Conservation (phyloP, 1,139 yeast genomes). For the Nakaseomyces glabratus region DNA sequence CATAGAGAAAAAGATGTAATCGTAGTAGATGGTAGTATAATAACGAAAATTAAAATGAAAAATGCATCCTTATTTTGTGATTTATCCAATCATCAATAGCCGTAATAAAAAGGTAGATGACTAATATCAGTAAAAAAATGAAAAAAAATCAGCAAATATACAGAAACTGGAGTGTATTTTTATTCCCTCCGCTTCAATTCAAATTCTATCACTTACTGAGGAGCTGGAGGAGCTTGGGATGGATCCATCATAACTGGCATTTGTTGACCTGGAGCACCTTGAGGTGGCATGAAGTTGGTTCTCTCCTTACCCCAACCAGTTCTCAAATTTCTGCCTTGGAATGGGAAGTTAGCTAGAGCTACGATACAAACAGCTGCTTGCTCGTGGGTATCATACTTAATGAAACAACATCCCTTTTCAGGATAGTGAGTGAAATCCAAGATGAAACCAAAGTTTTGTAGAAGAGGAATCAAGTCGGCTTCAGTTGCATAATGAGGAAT, state of each 20-base stretch:
- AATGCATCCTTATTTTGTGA: no score
- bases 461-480: slow-evolving; percentile 62
- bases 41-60: no score
- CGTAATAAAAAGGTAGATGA: no score
- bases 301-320: slow-evolving; percentile 85
- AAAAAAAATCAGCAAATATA: no score
- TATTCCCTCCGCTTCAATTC: no score
- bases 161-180: no score
- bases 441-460: slow-evolving; percentile 74
- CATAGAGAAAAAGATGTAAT: no score
- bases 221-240: slow-evolving; percentile 6
- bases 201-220: no score
- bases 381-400: slow-evolving; percentile 77
- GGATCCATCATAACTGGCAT: slow-evolving; percentile 8
- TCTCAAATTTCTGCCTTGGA: slow-evolving; percentile 72
- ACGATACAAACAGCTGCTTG: slow-evolving; percentile 83
- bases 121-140: no score
- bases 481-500: slow-evolving; percentile 69
- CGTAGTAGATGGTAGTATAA: no score
- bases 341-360: slow-evolving; percentile 62
- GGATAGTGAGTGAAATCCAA: slow-evolving; percentile 75
- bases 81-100: no score
- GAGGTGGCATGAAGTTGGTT: slow-evolving; percentile 33
- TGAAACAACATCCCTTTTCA: slow-evolving; percentile 54
- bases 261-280: slow-evolving; percentile 10